These are phyloP conservation scores for Plasmodium coatneyi DNA, from an alignment of 169 alveolate genomes.

Conservation along the genomic window DNA sequence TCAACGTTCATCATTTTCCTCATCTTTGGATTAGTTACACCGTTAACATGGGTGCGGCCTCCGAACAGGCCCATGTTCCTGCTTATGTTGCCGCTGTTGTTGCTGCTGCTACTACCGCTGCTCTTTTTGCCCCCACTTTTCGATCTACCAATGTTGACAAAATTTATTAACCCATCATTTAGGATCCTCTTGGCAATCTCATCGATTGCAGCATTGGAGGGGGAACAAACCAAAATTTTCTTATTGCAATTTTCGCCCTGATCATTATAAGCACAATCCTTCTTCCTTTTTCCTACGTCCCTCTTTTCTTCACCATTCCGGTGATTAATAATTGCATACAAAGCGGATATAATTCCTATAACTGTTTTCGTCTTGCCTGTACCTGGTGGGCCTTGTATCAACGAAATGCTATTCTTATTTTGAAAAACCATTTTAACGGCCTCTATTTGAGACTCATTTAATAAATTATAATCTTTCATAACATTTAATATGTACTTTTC, in stretches of 20 bases:
- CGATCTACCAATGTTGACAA: not conserved
- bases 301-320: not conserved
- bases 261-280: slow-evolving; percentile 31
- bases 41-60: not conserved
- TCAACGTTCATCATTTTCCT: not conserved
- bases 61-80: not conserved
- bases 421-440: slow-evolving; percentile 69
- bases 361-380: slow-evolving; percentile 98
- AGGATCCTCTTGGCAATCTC: slow-evolving; percentile 94
- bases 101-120: not conserved
- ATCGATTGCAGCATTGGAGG: slow-evolving; percentile 99
- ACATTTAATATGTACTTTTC: slow-evolving; percentile 30
- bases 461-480: slow-evolving; percentile 18
- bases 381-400: slow-evolving; percentile 99
- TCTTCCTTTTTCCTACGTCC: slow-evolving; percentile 14
- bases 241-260: slow-evolving; percentile 52
- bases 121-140: not conserved
- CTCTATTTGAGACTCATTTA: slow-evolving; percentile 64
- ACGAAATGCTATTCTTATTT: slow-evolving; percentile 78
- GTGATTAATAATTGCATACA: slow-evolving; percentile 19
- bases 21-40: not conserved
- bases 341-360: slow-evolving; percentile 88
- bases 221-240: slow-evolving; percentile 96
- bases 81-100: not conserved
- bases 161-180: slow-evolving; percentile 67